These are phyloP conservation scores for Gossypium rotundifolium DNA, from an alignment of 345 rosid species.

Conservation along the genomic window DNA sequence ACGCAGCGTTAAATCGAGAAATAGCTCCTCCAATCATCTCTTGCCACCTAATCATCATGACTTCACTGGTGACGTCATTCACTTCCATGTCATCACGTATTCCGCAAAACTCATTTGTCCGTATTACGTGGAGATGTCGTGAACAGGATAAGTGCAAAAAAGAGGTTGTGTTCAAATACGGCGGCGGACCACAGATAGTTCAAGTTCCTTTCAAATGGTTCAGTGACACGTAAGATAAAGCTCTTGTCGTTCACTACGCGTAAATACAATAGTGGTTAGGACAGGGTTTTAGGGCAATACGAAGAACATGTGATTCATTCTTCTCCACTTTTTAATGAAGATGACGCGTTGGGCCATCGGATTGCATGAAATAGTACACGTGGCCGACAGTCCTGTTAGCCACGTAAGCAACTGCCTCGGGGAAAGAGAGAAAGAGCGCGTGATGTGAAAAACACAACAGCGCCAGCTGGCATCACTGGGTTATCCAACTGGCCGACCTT, in stretches of 20 bases:
- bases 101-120: background rate
- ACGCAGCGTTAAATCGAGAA: background rate
- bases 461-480: conserved; percentile 59
- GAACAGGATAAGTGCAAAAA: background rate
- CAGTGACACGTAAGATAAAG: background rate
- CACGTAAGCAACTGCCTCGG: conserved; percentile 16
- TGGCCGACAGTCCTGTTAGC: background rate
- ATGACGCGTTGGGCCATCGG: conserved; percentile 12
- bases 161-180: conserved; percentile 13
- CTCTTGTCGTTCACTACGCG: background rate
- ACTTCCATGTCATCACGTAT: conserved; percentile 11
- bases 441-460: conserved; percentile 20
- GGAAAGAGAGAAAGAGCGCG: conserved; percentile 30
- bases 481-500: conserved; percentile 52
- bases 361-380: background rate
- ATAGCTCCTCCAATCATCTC: background rate
- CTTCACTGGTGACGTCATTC: conserved; percentile 13
- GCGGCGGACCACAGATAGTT: conserved; percentile 4
- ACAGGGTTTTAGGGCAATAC: background rate
- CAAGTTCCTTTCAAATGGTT: background rate
- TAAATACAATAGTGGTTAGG: background rate
- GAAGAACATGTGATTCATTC: conserved; percentile 9
- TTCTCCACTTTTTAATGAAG: background rate
- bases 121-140: conserved; percentile 20
- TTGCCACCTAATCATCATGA: background rate